Conservation (phyloP, 176 grass and related monocot species). For the Hordeum vulgare region MorexV3_pseudomolecules_assembly NC_058520.1:190247502-190248001, state of each 20-base stretch:
- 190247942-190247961: conserved; percentile 53
- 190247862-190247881: not conserved
- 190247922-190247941: conserved; percentile 28
- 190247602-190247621: not conserved
- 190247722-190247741: too few relatives aligned
- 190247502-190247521: not conserved
- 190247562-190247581: not conserved
- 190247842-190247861: not conserved
- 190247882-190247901: not conserved
- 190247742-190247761: too few relatives aligned
- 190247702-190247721: too few relatives aligned
- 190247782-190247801: too few relatives aligned
- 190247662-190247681: not conserved
- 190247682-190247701: too few relatives aligned
- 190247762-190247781: too few relatives aligned
- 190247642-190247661: not conserved
- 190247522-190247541: too few relatives aligned
- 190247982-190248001: conserved; percentile 41
- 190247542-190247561: not conserved
- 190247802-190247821: too few relatives aligned
- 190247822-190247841: too few relatives aligned
- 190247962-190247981: conserved; percentile 49
- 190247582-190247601: not conserved
- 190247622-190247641: not conserved
- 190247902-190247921: conserved; percentile 29